These are phyloP conservation scores for Phellopilus nigrolimitatus DNA, from an alignment of 1,284 basidiomycete genomes.

Conservation along the genomic window DNA sequence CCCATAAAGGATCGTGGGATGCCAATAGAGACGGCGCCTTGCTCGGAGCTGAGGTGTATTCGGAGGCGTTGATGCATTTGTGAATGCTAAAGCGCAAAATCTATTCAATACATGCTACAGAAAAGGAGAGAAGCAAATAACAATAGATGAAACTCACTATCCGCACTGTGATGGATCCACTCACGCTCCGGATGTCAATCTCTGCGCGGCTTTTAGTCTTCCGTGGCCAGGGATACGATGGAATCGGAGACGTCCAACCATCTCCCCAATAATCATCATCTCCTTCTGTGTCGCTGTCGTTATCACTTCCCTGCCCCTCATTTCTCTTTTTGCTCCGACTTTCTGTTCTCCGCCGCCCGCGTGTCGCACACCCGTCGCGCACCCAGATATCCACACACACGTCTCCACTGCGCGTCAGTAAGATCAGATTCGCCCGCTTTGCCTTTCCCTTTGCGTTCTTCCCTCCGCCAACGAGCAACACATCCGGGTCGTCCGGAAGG, in stretches of 20 bases:
- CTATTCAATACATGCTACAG: background rate
- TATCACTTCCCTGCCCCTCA: background rate
- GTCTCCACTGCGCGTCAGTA: slow-evolving; percentile 12
- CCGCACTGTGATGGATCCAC: slow-evolving; percentile 8
- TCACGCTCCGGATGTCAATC: slow-evolving; percentile 8
- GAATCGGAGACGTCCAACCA: slow-evolving; percentile 12
- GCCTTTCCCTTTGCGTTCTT: slow-evolving; percentile 11
- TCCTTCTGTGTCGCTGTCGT: background rate
- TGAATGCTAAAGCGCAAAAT: slow-evolving; percentile 6
- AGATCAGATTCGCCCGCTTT: slow-evolving; percentile 6
- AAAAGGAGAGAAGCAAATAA: background rate
- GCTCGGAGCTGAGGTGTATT: slow-evolving; percentile 7
- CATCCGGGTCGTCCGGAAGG: slow-evolving; percentile 15
- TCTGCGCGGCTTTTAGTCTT: slow-evolving; percentile 1
- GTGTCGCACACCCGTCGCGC: slow-evolving; percentile 7
- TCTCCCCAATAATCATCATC: slow-evolving; percentile 13
- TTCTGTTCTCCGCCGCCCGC: background rate
- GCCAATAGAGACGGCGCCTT: slow-evolving; percentile 12
- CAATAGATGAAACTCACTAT: slow-evolving; percentile 15
- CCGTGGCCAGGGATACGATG: background rate
- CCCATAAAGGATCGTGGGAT: slow-evolving; percentile 16
- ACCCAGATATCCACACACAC: slow-evolving; percentile 18
- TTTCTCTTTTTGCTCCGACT: background rate
- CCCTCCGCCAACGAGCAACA: slow-evolving; percentile 1
- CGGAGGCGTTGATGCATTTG: slow-evolving; percentile 15